Conservation (phyloP, 2,329 filamentous ascomycete species). For the Penicillium sp. region DNA sequence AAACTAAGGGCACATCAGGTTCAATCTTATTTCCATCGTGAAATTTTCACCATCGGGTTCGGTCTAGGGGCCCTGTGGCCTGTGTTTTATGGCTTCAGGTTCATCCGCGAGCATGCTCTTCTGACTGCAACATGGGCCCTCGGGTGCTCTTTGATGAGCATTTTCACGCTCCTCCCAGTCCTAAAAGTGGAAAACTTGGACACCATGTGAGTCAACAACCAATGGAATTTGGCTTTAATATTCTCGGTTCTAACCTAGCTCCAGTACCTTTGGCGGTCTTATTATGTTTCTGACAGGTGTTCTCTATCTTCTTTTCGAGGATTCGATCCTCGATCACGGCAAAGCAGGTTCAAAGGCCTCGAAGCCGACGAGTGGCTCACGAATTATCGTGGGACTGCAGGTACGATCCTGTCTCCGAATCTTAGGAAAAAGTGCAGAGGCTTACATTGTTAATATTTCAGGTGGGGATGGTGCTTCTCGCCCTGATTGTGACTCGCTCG, state of each 20-base stretch:
- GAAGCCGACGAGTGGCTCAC: conserved; percentile 29
- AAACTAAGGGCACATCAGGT: conserved; percentile 49
- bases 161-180: conserved; percentile 81
- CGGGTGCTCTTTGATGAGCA: conserved; percentile 77
- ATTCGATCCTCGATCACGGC: conserved; percentile 48
- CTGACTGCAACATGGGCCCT: conserved; percentile 66
- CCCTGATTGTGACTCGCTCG: conserved; percentile 80
- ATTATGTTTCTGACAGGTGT: conserved; percentile 73
- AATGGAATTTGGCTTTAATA: not conserved
- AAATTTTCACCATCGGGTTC: conserved; percentile 79
- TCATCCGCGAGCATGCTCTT: conserved; percentile 60
- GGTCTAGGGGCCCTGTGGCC: conserved; percentile 75
- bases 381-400: conserved; percentile 43
- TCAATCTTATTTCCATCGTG: conserved; percentile 83
- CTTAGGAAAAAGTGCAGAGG: not conserved
- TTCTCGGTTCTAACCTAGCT: conserved; percentile 4
- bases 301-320: conserved; percentile 74
- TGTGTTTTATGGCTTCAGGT: conserved; percentile 62
- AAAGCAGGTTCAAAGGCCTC: conserved; percentile 12
- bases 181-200: conserved; percentile 73
- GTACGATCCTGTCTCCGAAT: conserved; percentile 18
- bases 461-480: conserved; percentile 70
- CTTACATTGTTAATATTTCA: conserved; percentile 25
- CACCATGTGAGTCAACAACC: conserved; percentile 55
- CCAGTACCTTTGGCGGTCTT: conserved; percentile 64